Percentiles rank a stretch among this genome's conserved stretches.
phyloP scores from a whole-genome alignment of 2,329 filamentous ascomycete genomes.

The Simplicillium aogashimaense region DNA sequence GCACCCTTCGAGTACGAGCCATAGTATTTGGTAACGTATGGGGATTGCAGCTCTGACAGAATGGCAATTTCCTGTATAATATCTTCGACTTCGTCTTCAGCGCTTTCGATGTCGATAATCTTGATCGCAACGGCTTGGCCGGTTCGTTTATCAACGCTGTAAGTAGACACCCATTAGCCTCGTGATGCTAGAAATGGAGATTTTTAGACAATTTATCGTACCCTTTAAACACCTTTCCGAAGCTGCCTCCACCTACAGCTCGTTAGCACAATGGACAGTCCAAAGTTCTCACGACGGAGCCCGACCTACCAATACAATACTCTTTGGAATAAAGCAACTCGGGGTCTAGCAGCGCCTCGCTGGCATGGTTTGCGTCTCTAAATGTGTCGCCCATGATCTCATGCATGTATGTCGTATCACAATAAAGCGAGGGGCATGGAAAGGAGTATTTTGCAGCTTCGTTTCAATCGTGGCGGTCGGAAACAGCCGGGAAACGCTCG shows the following conservation, averaged over 20 bases:
- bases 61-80: conserved; percentile 99
- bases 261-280: neutral
- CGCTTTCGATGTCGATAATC: conserved; percentile 96
- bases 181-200: neutral
- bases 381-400: conserved; percentile 37
- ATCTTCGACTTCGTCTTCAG: conserved; percentile 97
- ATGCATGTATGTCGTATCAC: conserved; percentile 3
- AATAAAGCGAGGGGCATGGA: too few species aligned
- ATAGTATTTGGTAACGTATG: conserved; percentile 95
- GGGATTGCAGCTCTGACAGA: conserved; percentile 87
- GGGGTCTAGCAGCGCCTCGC: conserved; percentile 60
- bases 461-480: neutral
- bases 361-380: conserved; percentile 33
- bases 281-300: too few species aligned
- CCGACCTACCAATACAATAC: conserved; percentile 64
- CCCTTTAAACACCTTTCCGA: conserved; percentile 99
- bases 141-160: conserved; percentile 80
- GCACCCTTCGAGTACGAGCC: conserved; percentile 94
- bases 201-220: conserved; percentile 27
- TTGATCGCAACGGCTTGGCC: conserved; percentile 96
- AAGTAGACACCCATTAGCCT: neutral
- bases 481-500: neutral
- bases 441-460: neutral
- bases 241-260: conserved; percentile 78
- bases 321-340: conserved; percentile 90